Percentiles rank a stretch among this genome's conserved stretches.
Evolutionary conservation across 2,329 filamentous ascomycete species (phyloP).

Genomic region (Aspergillus sp.): DNA sequence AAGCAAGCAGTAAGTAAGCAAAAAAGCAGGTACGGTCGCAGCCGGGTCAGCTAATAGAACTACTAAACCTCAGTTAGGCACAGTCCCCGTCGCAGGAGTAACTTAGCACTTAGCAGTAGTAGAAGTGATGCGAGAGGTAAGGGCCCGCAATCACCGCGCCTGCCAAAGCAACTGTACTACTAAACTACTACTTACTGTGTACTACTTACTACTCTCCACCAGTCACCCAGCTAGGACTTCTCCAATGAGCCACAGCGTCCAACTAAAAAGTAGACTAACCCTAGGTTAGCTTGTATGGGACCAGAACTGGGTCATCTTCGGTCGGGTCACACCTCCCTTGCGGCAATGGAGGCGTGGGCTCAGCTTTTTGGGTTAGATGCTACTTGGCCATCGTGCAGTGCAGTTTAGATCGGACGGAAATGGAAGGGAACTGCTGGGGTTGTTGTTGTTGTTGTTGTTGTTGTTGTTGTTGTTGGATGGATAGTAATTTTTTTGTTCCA

Average conservation of each 20-base stretch:
- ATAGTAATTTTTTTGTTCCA: too few relatives aligned
- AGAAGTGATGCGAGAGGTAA: background rate
- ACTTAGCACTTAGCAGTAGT: background rate
- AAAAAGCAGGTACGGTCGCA: background rate
- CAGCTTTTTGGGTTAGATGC: too few relatives aligned
- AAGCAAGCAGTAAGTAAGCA: background rate
- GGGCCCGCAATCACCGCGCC: background rate
- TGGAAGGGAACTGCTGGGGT: background rate
- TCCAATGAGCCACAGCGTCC: background rate
- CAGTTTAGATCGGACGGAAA: conserved; percentile 2
- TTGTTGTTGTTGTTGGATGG: background rate
- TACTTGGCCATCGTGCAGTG: background rate
- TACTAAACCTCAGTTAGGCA: background rate
- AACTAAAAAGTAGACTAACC: background rate
- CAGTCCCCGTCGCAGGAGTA: background rate
- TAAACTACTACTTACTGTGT: too few relatives aligned
- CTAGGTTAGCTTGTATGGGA: conserved; percentile 2
- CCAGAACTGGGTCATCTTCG: background rate
- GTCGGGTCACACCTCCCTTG: background rate
- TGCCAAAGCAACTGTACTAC: background rate
- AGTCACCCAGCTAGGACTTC: background rate
- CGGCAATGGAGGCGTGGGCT: background rate
- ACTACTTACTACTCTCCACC: background rate
- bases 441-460: background rate
- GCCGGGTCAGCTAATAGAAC: background rate